Conservation (phyloP, 768 basidiomycete species). For the Amanita polypyramis region DNA sequence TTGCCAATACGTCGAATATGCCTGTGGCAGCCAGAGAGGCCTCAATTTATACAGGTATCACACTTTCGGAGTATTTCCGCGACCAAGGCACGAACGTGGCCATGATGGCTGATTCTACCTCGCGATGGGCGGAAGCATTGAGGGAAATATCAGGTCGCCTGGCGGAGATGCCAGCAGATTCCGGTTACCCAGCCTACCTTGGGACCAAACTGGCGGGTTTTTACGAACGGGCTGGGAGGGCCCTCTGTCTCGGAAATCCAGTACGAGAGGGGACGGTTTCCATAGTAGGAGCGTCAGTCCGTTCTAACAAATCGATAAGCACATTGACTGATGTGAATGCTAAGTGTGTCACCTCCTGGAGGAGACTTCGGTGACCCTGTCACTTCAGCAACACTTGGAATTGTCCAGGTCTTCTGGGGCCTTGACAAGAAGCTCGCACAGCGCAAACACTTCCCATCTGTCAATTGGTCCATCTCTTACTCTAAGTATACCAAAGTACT, state of each 20-base stretch:
- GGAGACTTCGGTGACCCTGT: slow-evolving; percentile 99
- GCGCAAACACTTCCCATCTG: slow-evolving; percentile 99
- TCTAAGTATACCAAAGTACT: slow-evolving; percentile 96
- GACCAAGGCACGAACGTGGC: slow-evolving; percentile 96
- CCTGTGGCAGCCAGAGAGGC: slow-evolving; percentile 99
- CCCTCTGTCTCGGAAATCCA: slow-evolving; percentile 85
- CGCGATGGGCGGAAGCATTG: slow-evolving; percentile 97
- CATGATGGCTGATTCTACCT: slow-evolving; percentile 99
- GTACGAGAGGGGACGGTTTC: slow-evolving; percentile 87
- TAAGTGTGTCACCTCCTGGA: slow-evolving; percentile 93
- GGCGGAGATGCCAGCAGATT: slow-evolving; percentile 99
- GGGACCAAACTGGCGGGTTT: slow-evolving; percentile 93
- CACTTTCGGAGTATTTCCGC: slow-evolving; percentile 98
- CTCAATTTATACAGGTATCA: slow-evolving; percentile 99
- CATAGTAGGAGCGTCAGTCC: slow-evolving; percentile 93
- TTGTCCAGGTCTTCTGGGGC: slow-evolving; percentile 99
- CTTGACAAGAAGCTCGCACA: slow-evolving; percentile 99
- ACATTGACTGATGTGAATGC: slow-evolving; percentile 9
- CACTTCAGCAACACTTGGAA: slow-evolving; percentile 93
- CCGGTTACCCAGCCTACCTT: slow-evolving; percentile 97
- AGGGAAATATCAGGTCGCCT: slow-evolving; percentile 99
- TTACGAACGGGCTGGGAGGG: slow-evolving; percentile 98
- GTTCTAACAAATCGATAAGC: neutral
- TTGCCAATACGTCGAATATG: slow-evolving; percentile 99
- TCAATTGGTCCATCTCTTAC: slow-evolving; percentile 99